These are phyloP conservation scores for Chrysanthemum seticuspe DNA, from an alignment of 129 eudicot species.

Conservation along the genomic window DNA sequence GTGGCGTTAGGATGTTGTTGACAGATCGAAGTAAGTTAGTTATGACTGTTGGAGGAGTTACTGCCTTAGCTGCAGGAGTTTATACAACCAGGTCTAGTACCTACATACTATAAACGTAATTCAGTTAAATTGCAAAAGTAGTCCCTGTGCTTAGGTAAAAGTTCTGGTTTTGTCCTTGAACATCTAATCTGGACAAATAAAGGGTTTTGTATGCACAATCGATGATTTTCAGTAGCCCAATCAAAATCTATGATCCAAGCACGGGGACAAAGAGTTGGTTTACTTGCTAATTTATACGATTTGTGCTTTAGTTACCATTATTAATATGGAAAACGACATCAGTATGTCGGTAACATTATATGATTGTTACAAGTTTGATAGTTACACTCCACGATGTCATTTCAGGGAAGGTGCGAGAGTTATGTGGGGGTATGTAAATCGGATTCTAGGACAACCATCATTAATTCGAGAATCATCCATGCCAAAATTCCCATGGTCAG, in stretches of 20 bases:
- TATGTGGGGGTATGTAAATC: conserved; percentile 90
- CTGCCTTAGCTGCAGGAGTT: conserved; percentile 99
- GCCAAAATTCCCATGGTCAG: conserved; percentile 81
- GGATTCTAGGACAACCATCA: conserved; percentile 98
- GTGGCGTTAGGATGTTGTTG: conserved; percentile 72
- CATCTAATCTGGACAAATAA: not conserved
- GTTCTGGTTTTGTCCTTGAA: not conserved
- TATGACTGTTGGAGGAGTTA: conserved; percentile 95
- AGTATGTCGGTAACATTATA: not conserved
- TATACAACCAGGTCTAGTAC: conserved; percentile 80
- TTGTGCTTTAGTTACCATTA: conserved; percentile 5
- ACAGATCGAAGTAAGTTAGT: conserved; percentile 80
- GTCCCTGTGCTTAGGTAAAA: not conserved
- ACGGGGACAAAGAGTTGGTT: not conserved
- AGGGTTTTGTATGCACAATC: too few species aligned
- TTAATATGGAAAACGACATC: conserved; percentile 7
- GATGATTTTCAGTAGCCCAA: too few species aligned
- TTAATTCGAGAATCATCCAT: conserved; percentile 96
- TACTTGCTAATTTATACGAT: not conserved
- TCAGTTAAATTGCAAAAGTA: not conserved
- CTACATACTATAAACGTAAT: not conserved
- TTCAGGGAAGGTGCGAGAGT: conserved; percentile 98
- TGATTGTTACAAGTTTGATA: conserved; percentile 7
- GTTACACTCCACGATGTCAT: conserved; percentile 9
- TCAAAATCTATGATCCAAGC: not conserved